Base-by-base conservation (phyloP, 139 green algal genomes). In the Ulvella scutata region DNA sequence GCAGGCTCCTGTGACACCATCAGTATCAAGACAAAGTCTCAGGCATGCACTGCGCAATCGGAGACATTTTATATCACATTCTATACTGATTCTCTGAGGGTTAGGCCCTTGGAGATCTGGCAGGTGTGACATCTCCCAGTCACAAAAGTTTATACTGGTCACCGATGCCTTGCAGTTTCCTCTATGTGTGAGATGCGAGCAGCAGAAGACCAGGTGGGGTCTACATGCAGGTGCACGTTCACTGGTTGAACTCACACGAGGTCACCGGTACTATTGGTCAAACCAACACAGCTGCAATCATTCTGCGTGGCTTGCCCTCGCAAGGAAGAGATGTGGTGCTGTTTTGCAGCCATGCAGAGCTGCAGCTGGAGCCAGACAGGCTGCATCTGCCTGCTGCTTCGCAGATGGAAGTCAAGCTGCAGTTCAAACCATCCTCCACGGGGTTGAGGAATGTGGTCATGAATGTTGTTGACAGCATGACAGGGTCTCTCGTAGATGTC, bases 391-490 rank as follows among this genome's bases (percentile, higher is more conserved):
- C 51, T 31, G 51, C 51, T 9, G 51, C 51, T 13, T 36, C 33
- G 51, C 51, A 67, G 51, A 26, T 67, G 51, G 51, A 67, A 23
- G 51, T 67, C n/a, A 67, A 67, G 20, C 51, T 67, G 51, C 51
- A 36, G n/a, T 67, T 67, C 51, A n/a, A 67, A 13, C 51, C 51
- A 23, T 26, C 33, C n/a, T n/a, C 51, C n/a, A 67, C 51, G 0
- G 51, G 51, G 17, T 13, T 26, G 10, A 35, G 78, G 61, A 61
- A 79, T 43, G 31, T 81, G 40, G 74, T 76, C 60, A 74, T 90
- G 34, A 83, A 88, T 77, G 37, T 90, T 26, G 84, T 90, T 39
- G 86, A 90, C 74, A 61, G 33, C 13, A 79, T 84, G 61, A 79
- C 33, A 2, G 43, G 79, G 3, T 75, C 85, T 78, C 76, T 88